Evolutionary conservation across 345 rosid genomes (phyloP), one percentile per base, ranked within the genome.

Genomic region (Mercurialis annua): DNA sequence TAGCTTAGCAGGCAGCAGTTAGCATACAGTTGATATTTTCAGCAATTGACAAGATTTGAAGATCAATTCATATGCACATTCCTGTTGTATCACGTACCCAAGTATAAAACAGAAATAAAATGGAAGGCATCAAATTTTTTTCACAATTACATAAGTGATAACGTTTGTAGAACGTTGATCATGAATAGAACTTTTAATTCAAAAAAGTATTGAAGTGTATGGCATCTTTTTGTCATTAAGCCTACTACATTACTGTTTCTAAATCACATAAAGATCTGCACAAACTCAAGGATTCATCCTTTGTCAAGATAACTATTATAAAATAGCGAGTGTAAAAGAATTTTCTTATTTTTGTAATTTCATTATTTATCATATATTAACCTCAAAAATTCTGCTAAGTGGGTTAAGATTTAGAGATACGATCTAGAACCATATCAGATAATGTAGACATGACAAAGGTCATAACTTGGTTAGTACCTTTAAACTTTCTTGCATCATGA

Each of bases 401-500:
- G 27, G 20, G 15, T 17, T 10, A 62, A 21, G 15, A 43, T 7
- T 16, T 44, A 44, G 15, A 26, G 7, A 60, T 21, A 2, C 33
- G 10, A 38, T 21, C 27, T n/a, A 21, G 43, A 44, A 48, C 47
- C 29, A 56, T 29, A 21, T 30, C 16, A 8, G 26, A 20, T 11
- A 55, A 20, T 18, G 48, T 38, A 40, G 0, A 56, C 16, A 30
- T 7, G 23, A 56, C 18, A 9, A 30, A 14, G 44, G 48, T 55
- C 15, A 26, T 38, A 46, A 67, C 29, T 36, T 14, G 48, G 49
- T 15, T 18, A 14, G 62, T 76, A 89, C 98, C 96, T 94, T 94
- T 68, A 94, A 79, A 77, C 98, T 94, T 81, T 89, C 92, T 78
- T 86, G 99, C 92, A 84, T 87, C 99, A 91, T 93, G 62, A 83